Base-by-base conservation (phyloP, 2,329 filamentous ascomycete genomes). In the Cladorrhinum sp. region DNA sequence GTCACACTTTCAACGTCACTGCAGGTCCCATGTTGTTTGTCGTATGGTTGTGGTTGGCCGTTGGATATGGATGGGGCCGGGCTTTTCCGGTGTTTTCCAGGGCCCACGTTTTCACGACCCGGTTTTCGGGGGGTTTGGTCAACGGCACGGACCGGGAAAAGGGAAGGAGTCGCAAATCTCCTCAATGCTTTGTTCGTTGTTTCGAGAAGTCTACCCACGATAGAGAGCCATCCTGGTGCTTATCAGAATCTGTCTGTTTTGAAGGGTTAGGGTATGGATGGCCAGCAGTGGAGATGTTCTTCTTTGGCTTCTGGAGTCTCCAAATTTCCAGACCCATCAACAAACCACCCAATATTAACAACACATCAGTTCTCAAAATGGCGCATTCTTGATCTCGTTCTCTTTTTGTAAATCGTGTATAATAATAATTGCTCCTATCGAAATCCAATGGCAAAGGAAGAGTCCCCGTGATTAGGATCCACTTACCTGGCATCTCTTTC, bases 361-460 rank as follows among this genome's bases (percentile, higher is more conserved):
- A 55, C 26, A 42, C 39, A 39, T 36, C 53, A 46, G 26, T 42
- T 26, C 33, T 54, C 57, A 39, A 65, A 64, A 68, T 68, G 65
- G 59, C 66, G 60, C 66, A 64, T 65, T 51, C 21, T 54, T 18
- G 42, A 46, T 46, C 16, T 12, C 36, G 36, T 39, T 55, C 54
- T 57, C 24, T 28, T 57, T 14, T 57, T 49, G 16, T 57, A 57
- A 18, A 49, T n/a, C n/a, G 18, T 48, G 21, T 46, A 16, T 46
- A 46, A 46, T 46, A 46, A 20, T 46, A 18, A 21, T 16, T 20
- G n/a, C 42, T 46, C n/a, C 18, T 18, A 21, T 46, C 42, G 10
- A 52, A 60, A 26, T 28, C 55, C 53, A 61, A 65, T 64, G 64
- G 65, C 59, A 63, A 21, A 52, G 16, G 46, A 36, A 21, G 26